Percentiles rank a stretch among this genome's conserved stretches.
These are phyloP conservation scores for Nicotiana tabacum DNA, from an alignment of 257 asterid genomes.

Conservation along the genomic window DNA sequence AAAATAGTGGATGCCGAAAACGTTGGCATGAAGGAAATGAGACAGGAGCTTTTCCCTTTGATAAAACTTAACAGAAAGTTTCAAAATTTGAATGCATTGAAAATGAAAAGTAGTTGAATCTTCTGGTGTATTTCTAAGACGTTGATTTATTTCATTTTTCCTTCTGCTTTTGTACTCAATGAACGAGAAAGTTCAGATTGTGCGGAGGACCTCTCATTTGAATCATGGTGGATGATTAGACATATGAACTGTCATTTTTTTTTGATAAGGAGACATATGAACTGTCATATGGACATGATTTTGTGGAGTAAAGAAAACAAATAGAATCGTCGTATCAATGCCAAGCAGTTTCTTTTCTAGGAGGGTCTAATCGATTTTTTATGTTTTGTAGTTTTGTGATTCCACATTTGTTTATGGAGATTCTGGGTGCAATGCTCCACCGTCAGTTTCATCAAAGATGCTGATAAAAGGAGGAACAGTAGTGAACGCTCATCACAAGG, in stretches of 20 bases:
- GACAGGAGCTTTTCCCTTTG: neutral
- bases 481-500: constrained; percentile 88
- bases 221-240: neutral
- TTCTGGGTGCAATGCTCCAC: constrained; percentile 37
- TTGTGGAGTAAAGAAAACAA: neutral
- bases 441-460: constrained; percentile 46
- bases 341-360: neutral
- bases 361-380: neutral
- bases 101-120: neutral
- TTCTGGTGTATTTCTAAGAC: neutral
- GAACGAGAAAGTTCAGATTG: neutral
- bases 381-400: constrained; percentile 53
- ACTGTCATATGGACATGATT: neutral
- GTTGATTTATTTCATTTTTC: neutral
- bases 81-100: neutral
- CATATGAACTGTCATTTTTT: neutral
- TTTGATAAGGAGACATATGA: neutral
- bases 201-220: neutral
- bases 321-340: neutral
- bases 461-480: constrained; percentile 90
- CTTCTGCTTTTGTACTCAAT: neutral
- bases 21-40: neutral
- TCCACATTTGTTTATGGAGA: constrained; percentile 37
- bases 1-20: neutral
- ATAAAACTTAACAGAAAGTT: too few species aligned